phyloP scores from a whole-genome alignment of 2,329 filamentous ascomycete genomes.

The Colletotrichum sublineola region DNA sequence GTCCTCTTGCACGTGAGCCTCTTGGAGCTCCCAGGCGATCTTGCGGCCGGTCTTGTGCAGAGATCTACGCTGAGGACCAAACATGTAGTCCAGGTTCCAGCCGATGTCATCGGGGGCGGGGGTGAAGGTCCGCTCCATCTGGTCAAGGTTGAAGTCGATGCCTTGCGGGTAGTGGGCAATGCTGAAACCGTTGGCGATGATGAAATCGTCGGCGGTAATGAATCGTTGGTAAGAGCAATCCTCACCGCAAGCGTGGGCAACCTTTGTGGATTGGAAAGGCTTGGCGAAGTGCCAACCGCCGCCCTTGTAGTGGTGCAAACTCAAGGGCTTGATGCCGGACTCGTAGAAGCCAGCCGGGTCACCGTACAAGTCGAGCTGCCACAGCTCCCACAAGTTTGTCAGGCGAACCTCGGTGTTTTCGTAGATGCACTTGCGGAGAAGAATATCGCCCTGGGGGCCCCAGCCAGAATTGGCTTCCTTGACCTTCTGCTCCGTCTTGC shows the following conservation, averaged over 20 bases:
- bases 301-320: slow-evolving; percentile 75
- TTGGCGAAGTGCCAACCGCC: slow-evolving; percentile 68
- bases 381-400: slow-evolving; percentile 68
- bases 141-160: slow-evolving; percentile 62
- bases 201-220: slow-evolving; percentile 64
- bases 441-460: slow-evolving; percentile 72
- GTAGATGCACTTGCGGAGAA: slow-evolving; percentile 74
- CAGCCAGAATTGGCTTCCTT: slow-evolving; percentile 68
- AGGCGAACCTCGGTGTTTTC: slow-evolving; percentile 71
- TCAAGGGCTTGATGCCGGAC: slow-evolving; percentile 70
- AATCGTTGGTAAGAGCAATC: slow-evolving; percentile 72
- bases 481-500: slow-evolving; percentile 64
- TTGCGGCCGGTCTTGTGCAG: slow-evolving; percentile 64
- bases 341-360: slow-evolving; percentile 76
- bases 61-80: slow-evolving; percentile 63
- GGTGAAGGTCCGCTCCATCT: slow-evolving; percentile 67
- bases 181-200: slow-evolving; percentile 72
- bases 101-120: slow-evolving; percentile 62
- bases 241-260: slow-evolving; percentile 71
- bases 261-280: slow-evolving; percentile 68
- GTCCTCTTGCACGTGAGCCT: slow-evolving; percentile 61
- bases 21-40: slow-evolving; percentile 67
- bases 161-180: slow-evolving; percentile 68
- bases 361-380: slow-evolving; percentile 71
- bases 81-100: slow-evolving; percentile 65